Percentiles rank a stretch among this genome's conserved stretches.
phyloP scores from a whole-genome alignment of 2,329 filamentous ascomycete species.

The Stachybotrys chlorohalonatus region DNA sequence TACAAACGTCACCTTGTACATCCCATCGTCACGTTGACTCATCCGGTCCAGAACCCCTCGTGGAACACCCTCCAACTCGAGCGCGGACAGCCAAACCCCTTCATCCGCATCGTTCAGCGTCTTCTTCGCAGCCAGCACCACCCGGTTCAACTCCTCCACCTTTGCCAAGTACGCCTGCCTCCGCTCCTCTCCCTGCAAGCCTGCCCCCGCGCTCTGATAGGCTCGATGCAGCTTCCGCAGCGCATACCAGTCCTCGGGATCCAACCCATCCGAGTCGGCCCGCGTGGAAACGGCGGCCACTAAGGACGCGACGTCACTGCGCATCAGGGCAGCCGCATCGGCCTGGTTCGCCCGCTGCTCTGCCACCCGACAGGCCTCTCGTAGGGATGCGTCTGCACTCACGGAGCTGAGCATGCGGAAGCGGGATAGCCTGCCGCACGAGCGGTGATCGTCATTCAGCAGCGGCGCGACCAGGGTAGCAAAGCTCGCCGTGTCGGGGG shows the following conservation, averaged over 20 bases:
- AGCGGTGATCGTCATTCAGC: conserved; percentile 11
- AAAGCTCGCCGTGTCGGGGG: conserved; percentile 11
- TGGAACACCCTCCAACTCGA: conserved; percentile 13
- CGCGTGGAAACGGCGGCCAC: conserved; percentile 12
- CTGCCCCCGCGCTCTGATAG: conserved; percentile 15
- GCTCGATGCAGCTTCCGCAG: conserved; percentile 15
- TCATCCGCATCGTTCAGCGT: conserved; percentile 14
- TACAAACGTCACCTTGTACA: conserved; percentile 13
- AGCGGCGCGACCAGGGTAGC: conserved; percentile 10
- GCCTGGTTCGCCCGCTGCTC: conserved; percentile 12
- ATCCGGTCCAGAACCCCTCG: conserved; percentile 9
- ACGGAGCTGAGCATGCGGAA: conserved; percentile 16
- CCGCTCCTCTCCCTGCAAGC: conserved; percentile 8
- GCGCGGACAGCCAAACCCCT: conserved; percentile 10
- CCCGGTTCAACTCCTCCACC: conserved; percentile 14
- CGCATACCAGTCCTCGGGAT: conserved; percentile 11
- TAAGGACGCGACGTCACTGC: conserved; percentile 13
- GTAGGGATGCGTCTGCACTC: conserved; percentile 11
- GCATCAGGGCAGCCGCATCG: conserved; percentile 10
- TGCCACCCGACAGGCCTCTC: conserved; percentile 15
- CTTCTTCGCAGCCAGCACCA: conserved; percentile 13
- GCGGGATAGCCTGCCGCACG: conserved; percentile 7
- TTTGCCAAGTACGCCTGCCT: conserved; percentile 10
- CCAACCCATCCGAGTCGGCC: conserved; percentile 6
- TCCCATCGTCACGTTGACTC: conserved; percentile 1